These are phyloP conservation scores for rapeseed (Brassica napus) DNA, from an alignment of 345 rosid species.

Conservation along the genomic window Da-Ae NC_063448.1:29886001-29886500, in stretches of 20 bases:
- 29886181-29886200: not conserved
- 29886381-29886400: not conserved
- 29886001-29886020: too few species aligned
- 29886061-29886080: too few species aligned
- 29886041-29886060: too few species aligned
- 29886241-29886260: conserved; percentile 16
- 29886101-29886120: conserved; percentile 29
- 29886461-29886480: conserved; percentile 12
- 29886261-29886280: conserved; percentile 25
- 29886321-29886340: not conserved
- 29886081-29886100: conserved; percentile 24
- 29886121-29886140: conserved; percentile 23
- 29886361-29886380: not conserved
- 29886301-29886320: not conserved
- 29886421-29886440: conserved; percentile 21
- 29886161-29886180: conserved; percentile 22
- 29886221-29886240: not conserved
- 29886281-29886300: conserved; percentile 23
- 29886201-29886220: not conserved
- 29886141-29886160: conserved; percentile 19
- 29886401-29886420: not conserved
- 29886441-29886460: conserved; percentile 25
- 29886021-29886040: too few species aligned
- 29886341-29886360: not conserved
- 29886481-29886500: conserved; percentile 9